These are phyloP conservation scores for Trichosphaerium sp. DNA, from an alignment of 78 protist species.

Conservation along the genomic window DNA sequence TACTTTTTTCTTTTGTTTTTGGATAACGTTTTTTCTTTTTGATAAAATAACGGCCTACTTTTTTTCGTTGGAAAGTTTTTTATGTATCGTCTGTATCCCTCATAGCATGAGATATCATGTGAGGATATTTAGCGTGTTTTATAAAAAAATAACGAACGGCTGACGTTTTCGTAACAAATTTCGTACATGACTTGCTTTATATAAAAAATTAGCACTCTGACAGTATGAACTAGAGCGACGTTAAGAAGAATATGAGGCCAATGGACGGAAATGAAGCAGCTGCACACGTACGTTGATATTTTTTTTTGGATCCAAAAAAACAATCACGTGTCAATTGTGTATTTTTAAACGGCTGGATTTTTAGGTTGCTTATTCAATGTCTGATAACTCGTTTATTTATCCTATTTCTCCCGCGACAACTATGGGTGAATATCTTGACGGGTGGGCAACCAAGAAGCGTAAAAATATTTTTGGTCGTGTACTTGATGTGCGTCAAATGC, in stretches of 20 bases:
- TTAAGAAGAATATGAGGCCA: background rate
- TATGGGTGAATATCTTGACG: constrained; percentile 49
- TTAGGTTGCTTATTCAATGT: constrained; percentile 13
- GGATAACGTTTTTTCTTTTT: too few species aligned
- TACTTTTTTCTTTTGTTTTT: too few species aligned
- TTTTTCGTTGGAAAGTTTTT: too few species aligned
- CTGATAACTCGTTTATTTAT: constrained; percentile 23
- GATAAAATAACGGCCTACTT: too few species aligned
- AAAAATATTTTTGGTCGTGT: constrained; percentile 48
- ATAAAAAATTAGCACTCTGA: too few species aligned
- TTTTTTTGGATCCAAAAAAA: background rate
- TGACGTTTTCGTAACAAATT: too few species aligned
- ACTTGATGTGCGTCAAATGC: constrained; percentile 27
- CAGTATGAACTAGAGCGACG: too few species aligned
- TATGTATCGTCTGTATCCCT: too few species aligned
- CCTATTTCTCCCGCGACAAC: constrained; percentile 65
- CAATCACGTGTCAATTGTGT: background rate
- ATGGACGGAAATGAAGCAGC: constrained; percentile 59
- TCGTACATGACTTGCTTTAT: too few species aligned
- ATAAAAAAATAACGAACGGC: too few species aligned
- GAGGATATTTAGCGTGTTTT: too few species aligned
- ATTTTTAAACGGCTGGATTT: background rate
- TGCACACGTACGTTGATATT: constrained; percentile 25
- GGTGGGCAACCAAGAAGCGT: constrained; percentile 10
- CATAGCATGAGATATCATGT: too few species aligned